Conservation (phyloP, 2,329 filamentous ascomycete genomes). For the Pseudocercospora cruenta region DNA sequence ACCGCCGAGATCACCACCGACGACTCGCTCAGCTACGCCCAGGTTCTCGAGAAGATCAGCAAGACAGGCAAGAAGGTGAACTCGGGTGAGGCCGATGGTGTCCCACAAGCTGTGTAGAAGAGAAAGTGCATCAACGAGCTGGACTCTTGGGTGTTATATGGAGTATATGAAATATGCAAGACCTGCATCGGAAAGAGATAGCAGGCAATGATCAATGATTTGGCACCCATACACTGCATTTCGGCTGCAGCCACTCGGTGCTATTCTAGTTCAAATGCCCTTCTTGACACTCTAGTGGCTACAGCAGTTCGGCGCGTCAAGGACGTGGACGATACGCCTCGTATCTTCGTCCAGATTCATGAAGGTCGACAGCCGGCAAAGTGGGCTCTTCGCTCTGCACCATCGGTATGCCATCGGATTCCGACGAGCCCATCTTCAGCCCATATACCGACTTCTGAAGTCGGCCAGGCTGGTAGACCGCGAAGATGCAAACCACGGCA, state of each 20-base stretch:
- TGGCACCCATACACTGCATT: background rate
- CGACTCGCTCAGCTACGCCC: slow-evolving; percentile 72
- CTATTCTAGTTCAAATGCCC: no score
- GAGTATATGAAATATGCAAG: background rate
- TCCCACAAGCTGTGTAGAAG: slow-evolving; percentile 40
- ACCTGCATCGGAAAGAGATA: background rate
- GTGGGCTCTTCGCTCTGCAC: background rate
- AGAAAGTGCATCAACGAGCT: background rate
- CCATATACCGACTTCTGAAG: slow-evolving; percentile 13
- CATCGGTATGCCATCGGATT: background rate
- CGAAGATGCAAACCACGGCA: slow-evolving; percentile 27
- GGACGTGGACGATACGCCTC: background rate
- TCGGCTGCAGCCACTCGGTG: background rate
- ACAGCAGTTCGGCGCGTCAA: background rate
- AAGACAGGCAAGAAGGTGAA: slow-evolving; percentile 96
- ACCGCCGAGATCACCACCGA: slow-evolving; percentile 76
- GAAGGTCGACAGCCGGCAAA: background rate
- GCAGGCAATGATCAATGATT: background rate
- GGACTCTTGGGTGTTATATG: background rate
- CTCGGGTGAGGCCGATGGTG: slow-evolving; percentile 71
- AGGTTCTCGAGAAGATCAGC: slow-evolving; percentile 82
- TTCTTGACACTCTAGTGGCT: no score
- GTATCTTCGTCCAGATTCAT: background rate
- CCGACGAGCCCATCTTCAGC: background rate
- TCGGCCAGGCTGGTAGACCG: slow-evolving; percentile 16